A percentile compares a stretch with the other conserved stretches of the same genome.
Conservation (phyloP, 371 early-diverging fungal species). For the Saksenaea vasiformis region DNA sequence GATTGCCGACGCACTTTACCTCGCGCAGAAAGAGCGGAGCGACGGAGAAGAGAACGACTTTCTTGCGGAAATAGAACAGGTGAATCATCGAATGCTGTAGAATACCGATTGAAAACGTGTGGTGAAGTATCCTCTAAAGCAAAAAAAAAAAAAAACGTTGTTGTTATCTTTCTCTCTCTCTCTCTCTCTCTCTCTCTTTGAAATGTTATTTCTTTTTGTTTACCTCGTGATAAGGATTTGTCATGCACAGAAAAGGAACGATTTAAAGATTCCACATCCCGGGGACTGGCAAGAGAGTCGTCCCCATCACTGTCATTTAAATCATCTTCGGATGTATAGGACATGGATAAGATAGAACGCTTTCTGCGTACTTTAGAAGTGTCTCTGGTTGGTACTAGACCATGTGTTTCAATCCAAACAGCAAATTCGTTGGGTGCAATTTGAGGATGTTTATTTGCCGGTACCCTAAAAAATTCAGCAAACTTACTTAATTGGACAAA, state of each 20-base stretch:
- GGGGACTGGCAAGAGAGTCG: slow-evolving; percentile 8
- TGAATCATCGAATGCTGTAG: slow-evolving; percentile 11
- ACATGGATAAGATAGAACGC: slow-evolving; percentile 33
- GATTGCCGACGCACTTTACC: slow-evolving; percentile 1
- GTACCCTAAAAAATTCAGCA: slow-evolving; percentile 22
- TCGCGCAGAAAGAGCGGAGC: slow-evolving; percentile 7
- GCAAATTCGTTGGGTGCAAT: slow-evolving; percentile 41
- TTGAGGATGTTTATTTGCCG: slow-evolving; percentile 40
- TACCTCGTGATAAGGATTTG: not conserved
- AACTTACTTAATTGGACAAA: not conserved
- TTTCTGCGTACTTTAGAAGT: slow-evolving; percentile 18
- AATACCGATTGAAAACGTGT: slow-evolving; percentile 13
- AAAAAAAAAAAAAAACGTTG: no score
- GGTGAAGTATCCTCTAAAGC: not conserved
- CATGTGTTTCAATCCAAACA: slow-evolving; percentile 31
- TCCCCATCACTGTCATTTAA: slow-evolving; percentile 7
- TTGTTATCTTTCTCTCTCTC: no score
- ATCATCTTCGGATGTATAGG: slow-evolving; percentile 15
- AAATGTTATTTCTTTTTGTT: not conserved
- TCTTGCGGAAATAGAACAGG: slow-evolving; percentile 8
- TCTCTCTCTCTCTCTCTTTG: no score
- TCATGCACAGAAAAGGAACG: not conserved
- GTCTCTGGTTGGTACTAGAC: slow-evolving; percentile 20
- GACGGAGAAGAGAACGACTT: slow-evolving; percentile 4
- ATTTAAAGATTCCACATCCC: not conserved